Conservation (phyloP, 2,329 filamentous ascomycete genomes). For the Phaeophleospora eucalypticola region DNA sequence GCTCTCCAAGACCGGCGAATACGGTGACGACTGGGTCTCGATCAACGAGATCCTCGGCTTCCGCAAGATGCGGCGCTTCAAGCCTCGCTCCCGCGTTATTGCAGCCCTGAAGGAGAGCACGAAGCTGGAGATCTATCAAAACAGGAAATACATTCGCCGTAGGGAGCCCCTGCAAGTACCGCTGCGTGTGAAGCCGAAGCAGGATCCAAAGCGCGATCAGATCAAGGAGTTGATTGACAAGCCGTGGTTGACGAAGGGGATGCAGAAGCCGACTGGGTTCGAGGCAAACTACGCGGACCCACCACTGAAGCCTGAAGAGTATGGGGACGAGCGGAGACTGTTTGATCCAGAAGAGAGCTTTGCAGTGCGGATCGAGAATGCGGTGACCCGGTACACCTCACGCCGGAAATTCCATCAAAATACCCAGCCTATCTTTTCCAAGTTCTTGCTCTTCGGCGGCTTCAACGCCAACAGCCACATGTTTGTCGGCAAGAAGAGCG, state of each 20-base stretch:
- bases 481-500: slow-evolving; percentile 52
- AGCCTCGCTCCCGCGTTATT: slow-evolving; percentile 37
- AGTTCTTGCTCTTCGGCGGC: slow-evolving; percentile 79
- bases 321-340: slow-evolving; percentile 60
- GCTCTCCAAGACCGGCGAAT: slow-evolving; percentile 38
- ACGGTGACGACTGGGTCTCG: slow-evolving; percentile 41
- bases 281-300: slow-evolving; percentile 74
- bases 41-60: slow-evolving; percentile 43
- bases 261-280: slow-evolving; percentile 45
- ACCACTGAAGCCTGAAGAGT: slow-evolving; percentile 68
- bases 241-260: slow-evolving; percentile 39
- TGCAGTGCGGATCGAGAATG: slow-evolving; percentile 72
- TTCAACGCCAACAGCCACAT: slow-evolving; percentile 60
- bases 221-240: slow-evolving; percentile 28
- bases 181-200: slow-evolving; percentile 26
- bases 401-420: slow-evolving; percentile 68
- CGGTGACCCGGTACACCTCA: slow-evolving; percentile 74
- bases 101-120: slow-evolving; percentile 40
- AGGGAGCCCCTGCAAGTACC: slow-evolving; percentile 35
- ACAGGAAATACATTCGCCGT: slow-evolving; percentile 43
- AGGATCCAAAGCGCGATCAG: slow-evolving; percentile 22
- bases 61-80: slow-evolving; percentile 45
- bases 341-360: slow-evolving; percentile 55
- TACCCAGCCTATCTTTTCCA: slow-evolving; percentile 64
- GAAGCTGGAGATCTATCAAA: slow-evolving; percentile 39